Conservation (phyloP, 805 yeast species). For the Teunomyces atbi region DNA sequence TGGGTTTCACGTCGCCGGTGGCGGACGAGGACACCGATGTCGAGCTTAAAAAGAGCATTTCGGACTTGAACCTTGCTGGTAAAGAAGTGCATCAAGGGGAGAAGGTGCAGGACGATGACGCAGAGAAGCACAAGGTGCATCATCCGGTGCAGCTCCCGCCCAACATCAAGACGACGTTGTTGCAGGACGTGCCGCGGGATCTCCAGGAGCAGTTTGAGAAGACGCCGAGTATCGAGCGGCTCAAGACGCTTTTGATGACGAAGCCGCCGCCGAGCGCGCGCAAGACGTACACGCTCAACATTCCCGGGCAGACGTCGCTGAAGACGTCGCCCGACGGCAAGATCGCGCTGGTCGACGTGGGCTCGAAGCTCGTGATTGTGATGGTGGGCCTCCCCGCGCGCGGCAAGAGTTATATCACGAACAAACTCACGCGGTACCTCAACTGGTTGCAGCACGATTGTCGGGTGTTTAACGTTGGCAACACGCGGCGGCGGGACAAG, state of each 20-base stretch:
- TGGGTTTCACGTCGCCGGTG: conserved; percentile 55
- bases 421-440: conserved; percentile 82
- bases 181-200: conserved; percentile 34
- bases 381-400: conserved; percentile 97
- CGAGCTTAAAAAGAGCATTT: conserved; percentile 31
- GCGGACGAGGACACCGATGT: conserved; percentile 27
- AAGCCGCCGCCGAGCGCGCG: conserved; percentile 43
- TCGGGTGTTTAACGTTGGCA: conserved; percentile 91
- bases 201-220: conserved; percentile 37
- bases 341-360: conserved; percentile 65
- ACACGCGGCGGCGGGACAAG: conserved; percentile 79
- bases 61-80: conserved; percentile 40
- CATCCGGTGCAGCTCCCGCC: conserved; percentile 6
- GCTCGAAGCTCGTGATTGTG: conserved; percentile 82
- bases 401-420: conserved; percentile 91
- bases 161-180: conserved; percentile 11
- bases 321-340: conserved; percentile 75
- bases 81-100: background rate
- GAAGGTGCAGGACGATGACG: conserved; percentile 4
- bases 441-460: conserved; percentile 94
- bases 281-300: conserved; percentile 80
- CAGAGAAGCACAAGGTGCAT: conserved; percentile 1
- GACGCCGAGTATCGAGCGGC: conserved; percentile 40
- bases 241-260: conserved; percentile 33
- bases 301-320: conserved; percentile 87